A percentile compares a stretch with the other conserved stretches of the same genome.
phyloP scores from a whole-genome alignment of 2,329 filamentous ascomycete genomes.

The Byssochlamys sp. region DNA sequence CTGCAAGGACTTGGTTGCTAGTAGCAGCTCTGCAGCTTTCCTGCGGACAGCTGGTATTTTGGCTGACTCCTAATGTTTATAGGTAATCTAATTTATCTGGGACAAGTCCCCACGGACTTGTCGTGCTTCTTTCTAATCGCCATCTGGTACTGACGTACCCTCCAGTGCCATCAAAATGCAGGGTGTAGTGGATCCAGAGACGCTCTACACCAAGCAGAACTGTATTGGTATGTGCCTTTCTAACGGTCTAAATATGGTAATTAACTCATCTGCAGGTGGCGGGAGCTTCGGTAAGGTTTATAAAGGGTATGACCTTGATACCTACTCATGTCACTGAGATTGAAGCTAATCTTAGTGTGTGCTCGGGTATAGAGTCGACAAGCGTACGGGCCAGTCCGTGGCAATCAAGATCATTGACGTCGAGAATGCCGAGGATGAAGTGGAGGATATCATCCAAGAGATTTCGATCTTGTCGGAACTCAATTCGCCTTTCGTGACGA shows the following conservation, averaged over 20 bases:
- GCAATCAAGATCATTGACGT: conserved; percentile 99
- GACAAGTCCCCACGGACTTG: neutral
- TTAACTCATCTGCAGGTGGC: conserved; percentile 51
- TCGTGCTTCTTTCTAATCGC: neutral
- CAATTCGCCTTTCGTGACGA: conserved; percentile 90
- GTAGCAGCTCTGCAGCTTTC: neutral
- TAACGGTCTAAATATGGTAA: no score
- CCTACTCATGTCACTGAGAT: neutral
- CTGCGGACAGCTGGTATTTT: neutral
- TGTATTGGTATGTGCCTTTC: conserved; percentile 58
- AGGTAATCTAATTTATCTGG: neutral
- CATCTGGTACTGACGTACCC: neutral
- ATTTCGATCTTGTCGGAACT: conserved; percentile 94
- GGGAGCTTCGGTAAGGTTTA: conserved; percentile 98
- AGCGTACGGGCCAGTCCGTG: conserved; percentile 81
- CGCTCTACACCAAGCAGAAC: conserved; percentile 84
- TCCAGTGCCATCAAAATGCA: conserved; percentile 25
- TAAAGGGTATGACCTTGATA: conserved; percentile 60
- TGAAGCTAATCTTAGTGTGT: conserved; percentile 3
- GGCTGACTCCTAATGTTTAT: neutral
- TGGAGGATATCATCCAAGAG: conserved; percentile 98
- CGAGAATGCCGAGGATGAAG: conserved; percentile 96
- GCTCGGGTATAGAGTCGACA: conserved; percentile 60
- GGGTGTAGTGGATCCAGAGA: conserved; percentile 67
- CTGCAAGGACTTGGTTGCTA: neutral